Evolutionary conservation across 352 stramenopile species (phyloP), one percentile per base, ranked within the genome.

Genomic region (Phytophthora vignae): DNA sequence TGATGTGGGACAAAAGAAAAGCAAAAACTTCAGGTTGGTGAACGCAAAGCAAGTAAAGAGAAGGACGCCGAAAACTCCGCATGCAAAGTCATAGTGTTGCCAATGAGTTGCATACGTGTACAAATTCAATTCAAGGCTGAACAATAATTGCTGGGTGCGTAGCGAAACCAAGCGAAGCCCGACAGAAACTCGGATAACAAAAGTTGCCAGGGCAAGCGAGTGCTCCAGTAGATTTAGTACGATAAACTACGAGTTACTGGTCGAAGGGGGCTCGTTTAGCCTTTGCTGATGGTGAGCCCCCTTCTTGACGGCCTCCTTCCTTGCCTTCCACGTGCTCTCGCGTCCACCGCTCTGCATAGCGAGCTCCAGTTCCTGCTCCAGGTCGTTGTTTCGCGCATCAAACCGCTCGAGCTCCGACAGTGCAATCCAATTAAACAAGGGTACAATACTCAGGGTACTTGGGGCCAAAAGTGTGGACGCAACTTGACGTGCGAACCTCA

Each of bases 391-490:
- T 15, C 74, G 77, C 15, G 84, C 82, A 49, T 94, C 87, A 53
- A 93, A 95, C 10, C 85, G 78, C 29, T 95, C 85, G 31, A 95
- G 65, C 44, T 93, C 87, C 17, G 79, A 67, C 46, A 93, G 68
- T 5, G 82, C 64, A 53, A 95, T 78, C 88, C 88, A 95, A 64
- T 92, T 85, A 53, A 94, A 94, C 21, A 95, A 67, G 57, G 88
- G 88, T n/a, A 95, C 82, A 49, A 95, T 81, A 56, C 73, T 87
- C 42, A 94, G 65, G 2, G 79, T 59, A 22, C 77, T 64, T 3
- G 78, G 73, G 29, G 83, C 73, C 36, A 94, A 72, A 21, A 84
- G 78, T 3, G 78, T 73, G n/a, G 71, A 27, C 1, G 70, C 71
- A 44, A 89, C 84, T 64, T 93, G 84, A 54, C 81, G 79, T 21